Evolutionary conservation across 78 protist species (phyloP).

Genomic region (Bodo saltans): DNA sequence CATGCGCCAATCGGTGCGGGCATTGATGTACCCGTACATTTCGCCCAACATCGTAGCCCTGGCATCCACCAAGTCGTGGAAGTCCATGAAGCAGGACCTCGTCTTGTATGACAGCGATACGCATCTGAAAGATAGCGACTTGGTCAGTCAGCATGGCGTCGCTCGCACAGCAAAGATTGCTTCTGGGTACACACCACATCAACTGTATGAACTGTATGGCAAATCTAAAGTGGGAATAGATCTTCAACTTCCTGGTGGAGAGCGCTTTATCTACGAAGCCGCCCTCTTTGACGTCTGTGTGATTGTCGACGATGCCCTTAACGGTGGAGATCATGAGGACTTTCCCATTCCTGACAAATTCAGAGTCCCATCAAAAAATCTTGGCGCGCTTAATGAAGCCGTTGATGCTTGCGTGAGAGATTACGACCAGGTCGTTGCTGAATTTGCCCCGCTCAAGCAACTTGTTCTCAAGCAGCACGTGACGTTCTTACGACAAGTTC

Average conservation of each 20-base stretch:
- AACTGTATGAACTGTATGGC: background rate
- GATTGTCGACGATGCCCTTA: background rate
- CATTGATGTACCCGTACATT: background rate
- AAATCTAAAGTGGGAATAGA: background rate
- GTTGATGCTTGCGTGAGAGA: background rate
- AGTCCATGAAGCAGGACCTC: background rate
- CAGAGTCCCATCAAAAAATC: background rate
- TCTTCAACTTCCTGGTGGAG: constrained; percentile 2
- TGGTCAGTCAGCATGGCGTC: too few relatives aligned
- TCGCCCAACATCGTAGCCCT: constrained; percentile 17
- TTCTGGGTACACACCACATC: background rate
- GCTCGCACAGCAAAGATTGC: too few relatives aligned
- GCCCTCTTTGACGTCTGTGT: background rate
- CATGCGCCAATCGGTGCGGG: background rate
- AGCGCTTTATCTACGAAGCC: constrained; percentile 8
- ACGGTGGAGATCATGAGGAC: background rate
- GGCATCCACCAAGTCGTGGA: too few relatives aligned
- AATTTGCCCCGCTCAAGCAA: background rate
- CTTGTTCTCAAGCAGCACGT: background rate
- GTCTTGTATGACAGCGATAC: background rate
- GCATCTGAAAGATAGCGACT: background rate
- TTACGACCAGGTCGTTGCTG: background rate
- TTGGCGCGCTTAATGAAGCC: background rate
- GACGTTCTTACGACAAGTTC: background rate
- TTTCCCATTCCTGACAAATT: background rate